These are phyloP conservation scores for Fusarium scirpi DNA, from an alignment of 2,329 filamentous ascomycete species.

Conservation along the genomic window DNA sequence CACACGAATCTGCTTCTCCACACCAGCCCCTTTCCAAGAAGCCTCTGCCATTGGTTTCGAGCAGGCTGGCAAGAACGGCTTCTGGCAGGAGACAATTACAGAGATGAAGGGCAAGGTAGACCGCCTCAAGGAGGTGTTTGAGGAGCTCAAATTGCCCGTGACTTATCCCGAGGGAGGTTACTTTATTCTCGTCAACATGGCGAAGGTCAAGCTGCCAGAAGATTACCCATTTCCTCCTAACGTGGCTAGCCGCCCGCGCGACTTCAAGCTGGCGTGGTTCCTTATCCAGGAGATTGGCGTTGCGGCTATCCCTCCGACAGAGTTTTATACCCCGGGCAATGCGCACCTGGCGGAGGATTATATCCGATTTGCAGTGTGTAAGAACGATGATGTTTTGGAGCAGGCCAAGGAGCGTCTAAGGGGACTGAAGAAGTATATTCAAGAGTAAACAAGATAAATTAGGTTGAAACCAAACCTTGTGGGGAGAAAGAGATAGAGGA, in stretches of 20 bases:
- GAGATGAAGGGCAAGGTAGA: slow-evolving; percentile 94
- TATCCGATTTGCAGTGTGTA: slow-evolving; percentile 95
- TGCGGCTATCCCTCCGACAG: slow-evolving; percentile 93
- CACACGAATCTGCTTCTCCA: slow-evolving; percentile 95
- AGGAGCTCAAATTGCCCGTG: slow-evolving; percentile 81
- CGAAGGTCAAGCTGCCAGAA: slow-evolving; percentile 83
- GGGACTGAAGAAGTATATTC: slow-evolving; percentile 78
- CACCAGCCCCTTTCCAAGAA: slow-evolving; percentile 93
- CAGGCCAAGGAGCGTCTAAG: slow-evolving; percentile 80
- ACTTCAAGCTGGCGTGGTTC: slow-evolving; percentile 97
- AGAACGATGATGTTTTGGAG: slow-evolving; percentile 87
- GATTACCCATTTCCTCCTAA: slow-evolving; percentile 91
- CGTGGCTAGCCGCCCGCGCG: slow-evolving; percentile 85
- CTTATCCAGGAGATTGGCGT: slow-evolving; percentile 96
- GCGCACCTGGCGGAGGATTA: slow-evolving; percentile 91
- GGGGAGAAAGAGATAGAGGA: neutral
- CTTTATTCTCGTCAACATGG: slow-evolving; percentile 95
- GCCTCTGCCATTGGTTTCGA: slow-evolving; percentile 95
- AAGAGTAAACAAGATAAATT: slow-evolving; percentile 32
- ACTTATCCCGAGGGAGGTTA: slow-evolving; percentile 96
- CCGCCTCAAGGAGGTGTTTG: slow-evolving; percentile 84
- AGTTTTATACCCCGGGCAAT: slow-evolving; percentile 92
- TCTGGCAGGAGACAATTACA: slow-evolving; percentile 85
- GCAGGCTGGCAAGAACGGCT: slow-evolving; percentile 83
- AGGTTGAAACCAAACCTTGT: neutral